phyloP scores from a whole-genome alignment of 768 basidiomycete genomes.

The Phaeolepiota aurea region DNA sequence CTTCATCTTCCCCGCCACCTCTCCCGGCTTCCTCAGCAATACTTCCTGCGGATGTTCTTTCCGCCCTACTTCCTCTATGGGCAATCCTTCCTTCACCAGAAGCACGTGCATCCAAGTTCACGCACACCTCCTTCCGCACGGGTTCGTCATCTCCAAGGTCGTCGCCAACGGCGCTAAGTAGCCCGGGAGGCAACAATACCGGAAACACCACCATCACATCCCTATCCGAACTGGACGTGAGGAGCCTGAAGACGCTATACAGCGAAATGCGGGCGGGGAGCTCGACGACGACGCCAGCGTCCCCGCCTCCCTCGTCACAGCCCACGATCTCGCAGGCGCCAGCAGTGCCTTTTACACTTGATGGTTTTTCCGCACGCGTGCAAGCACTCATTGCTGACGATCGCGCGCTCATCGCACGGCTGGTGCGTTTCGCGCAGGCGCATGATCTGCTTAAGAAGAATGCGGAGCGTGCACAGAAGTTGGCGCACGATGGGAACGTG shows the following conservation, averaged over 20 bases:
- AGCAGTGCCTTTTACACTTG: slow-evolving; percentile 63
- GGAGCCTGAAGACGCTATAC: slow-evolving; percentile 78
- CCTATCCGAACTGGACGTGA: slow-evolving; percentile 79
- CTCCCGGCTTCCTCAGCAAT: slow-evolving; percentile 15
- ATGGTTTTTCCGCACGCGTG: slow-evolving; percentile 70
- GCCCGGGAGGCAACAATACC: too few species aligned
- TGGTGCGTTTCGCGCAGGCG: slow-evolving; percentile 80
- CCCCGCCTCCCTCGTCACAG: too few species aligned
- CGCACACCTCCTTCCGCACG: slow-evolving; percentile 27
- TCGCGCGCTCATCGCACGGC: slow-evolving; percentile 71
- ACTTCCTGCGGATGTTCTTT: slow-evolving; percentile 37
- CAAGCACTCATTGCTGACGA: slow-evolving; percentile 81
- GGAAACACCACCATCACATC: slow-evolving; percentile 34
- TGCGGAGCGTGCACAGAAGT: slow-evolving; percentile 84
- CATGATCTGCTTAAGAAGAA: slow-evolving; percentile 90
- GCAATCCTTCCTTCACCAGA: slow-evolving; percentile 77
- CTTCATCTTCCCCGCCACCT: slow-evolving; percentile 15
- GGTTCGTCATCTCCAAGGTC: slow-evolving; percentile 15
- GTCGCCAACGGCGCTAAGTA: slow-evolving; percentile 1
- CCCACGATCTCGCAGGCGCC: slow-evolving; percentile 11
- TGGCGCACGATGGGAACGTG: slow-evolving; percentile 72
- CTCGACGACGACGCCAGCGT: slow-evolving; percentile 11
- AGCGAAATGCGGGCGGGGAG: slow-evolving; percentile 23
- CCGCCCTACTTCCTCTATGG: slow-evolving; percentile 72
- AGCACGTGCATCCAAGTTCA: slow-evolving; percentile 61